These are phyloP conservation scores for Apiospora phragmitis DNA, from an alignment of 2,329 filamentous ascomycete species.

Conservation along the genomic window DNA sequence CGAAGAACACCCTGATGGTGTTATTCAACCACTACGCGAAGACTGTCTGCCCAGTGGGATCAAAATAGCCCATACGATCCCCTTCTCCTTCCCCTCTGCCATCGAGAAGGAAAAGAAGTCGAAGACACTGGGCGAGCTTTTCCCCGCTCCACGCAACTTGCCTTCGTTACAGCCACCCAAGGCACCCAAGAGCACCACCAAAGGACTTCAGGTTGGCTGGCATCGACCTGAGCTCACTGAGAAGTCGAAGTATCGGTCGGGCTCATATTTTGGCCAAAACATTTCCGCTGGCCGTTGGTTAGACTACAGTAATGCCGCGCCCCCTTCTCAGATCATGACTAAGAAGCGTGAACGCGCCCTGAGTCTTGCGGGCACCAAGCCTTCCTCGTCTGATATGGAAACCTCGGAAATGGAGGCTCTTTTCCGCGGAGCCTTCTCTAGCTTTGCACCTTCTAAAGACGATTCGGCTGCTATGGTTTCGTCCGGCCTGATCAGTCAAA, in stretches of 20 bases:
- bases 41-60: slow-evolving; percentile 73
- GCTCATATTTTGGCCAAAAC: slow-evolving; percentile 66
- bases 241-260: slow-evolving; percentile 53
- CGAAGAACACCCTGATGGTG: slow-evolving; percentile 23
- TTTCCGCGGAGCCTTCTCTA: slow-evolving; percentile 76
- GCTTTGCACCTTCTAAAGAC: slow-evolving; percentile 76
- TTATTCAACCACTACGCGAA: slow-evolving; percentile 56
- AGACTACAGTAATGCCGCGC: slow-evolving; percentile 65
- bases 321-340: slow-evolving; percentile 53
- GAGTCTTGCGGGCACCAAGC: slow-evolving; percentile 63
- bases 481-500: slow-evolving; percentile 62
- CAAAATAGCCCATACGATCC: slow-evolving; percentile 65
- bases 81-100: slow-evolving; percentile 37
- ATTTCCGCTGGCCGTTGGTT: slow-evolving; percentile 70
- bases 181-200: slow-evolving; percentile 68
- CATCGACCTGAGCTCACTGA: slow-evolving; percentile 56
- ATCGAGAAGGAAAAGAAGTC: slow-evolving; percentile 51
- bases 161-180: slow-evolving; percentile 71
- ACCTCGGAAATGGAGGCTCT: slow-evolving; percentile 70
- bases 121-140: slow-evolving; percentile 71
- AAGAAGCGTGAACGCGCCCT: slow-evolving; percentile 73
- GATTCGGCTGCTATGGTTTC: slow-evolving; percentile 71
- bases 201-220: slow-evolving; percentile 56
- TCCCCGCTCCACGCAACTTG: slow-evolving; percentile 66
- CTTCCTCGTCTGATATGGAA: slow-evolving; percentile 55